phyloP scores from a whole-genome alignment of 345 rosid genomes.

The Populus alba region DNA sequence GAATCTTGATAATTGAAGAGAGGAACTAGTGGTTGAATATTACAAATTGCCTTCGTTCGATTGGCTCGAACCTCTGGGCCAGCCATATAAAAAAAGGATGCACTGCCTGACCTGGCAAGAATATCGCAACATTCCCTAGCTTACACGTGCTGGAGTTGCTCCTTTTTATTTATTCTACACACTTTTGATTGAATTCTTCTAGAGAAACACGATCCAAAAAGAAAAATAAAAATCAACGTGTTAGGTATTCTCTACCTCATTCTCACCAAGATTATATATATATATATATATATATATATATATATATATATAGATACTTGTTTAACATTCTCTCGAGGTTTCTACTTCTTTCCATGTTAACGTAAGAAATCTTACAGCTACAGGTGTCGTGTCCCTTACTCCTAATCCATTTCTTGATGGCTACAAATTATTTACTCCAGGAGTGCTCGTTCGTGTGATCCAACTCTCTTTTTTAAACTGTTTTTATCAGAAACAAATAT shows the following conservation, averaged over 20 bases:
- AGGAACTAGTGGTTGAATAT: slow-evolving; percentile 14
- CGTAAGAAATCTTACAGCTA: no score
- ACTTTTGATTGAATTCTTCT: slow-evolving; percentile 10
- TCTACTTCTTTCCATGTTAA: not conserved
- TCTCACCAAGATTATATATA: not conserved
- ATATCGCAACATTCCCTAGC: not conserved
- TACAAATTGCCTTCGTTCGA: not conserved
- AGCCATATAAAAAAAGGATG: not conserved
- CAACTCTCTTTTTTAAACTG: no score
- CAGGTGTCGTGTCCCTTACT: slow-evolving; percentile 1
- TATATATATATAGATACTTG: not conserved
- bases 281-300: no score
- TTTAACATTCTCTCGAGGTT: not conserved
- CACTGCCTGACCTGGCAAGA: not conserved
- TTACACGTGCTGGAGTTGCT: not conserved
- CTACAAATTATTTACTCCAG: no score
- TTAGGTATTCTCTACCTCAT: slow-evolving; percentile 7
- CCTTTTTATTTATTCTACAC: not conserved
- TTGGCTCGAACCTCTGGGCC: not conserved
- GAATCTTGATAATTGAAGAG: slow-evolving; percentile 23
- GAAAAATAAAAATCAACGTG: slow-evolving; percentile 8
- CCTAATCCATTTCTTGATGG: no score
- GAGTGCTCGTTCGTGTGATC: no score
- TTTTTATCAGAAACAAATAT: no score
- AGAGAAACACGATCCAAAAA: slow-evolving; percentile 2